phyloP scores from a whole-genome alignment of 371 early-diverging fungal genomes.

The Rhizomucor pusillus region DNA sequence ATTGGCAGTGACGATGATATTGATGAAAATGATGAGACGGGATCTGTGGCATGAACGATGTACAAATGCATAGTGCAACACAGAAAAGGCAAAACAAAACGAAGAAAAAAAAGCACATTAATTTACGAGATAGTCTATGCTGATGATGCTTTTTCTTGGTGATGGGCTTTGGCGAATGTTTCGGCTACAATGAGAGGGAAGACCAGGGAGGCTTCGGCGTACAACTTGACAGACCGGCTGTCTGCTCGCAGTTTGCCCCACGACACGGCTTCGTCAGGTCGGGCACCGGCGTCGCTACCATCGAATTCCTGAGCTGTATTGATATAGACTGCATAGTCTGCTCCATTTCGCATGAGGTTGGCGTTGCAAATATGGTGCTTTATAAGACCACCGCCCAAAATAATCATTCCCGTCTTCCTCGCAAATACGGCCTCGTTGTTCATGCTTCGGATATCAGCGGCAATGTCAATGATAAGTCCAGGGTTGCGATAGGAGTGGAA shows the following conservation, averaged over 20 bases:
- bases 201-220: constrained; percentile 95
- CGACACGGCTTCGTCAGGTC: constrained; percentile 98
- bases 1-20: constrained; percentile 8
- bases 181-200: constrained; percentile 96
- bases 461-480: constrained; percentile 95
- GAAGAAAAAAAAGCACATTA: too few relatives aligned
- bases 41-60: neutral
- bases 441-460: constrained; percentile 91
- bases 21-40: constrained; percentile 7
- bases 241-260: constrained; percentile 98
- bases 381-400: constrained; percentile 98
- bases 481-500: constrained; percentile 96
- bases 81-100: too few relatives aligned
- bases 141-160: constrained; percentile 12
- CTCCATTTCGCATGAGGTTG: constrained; percentile 99
- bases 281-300: constrained; percentile 99
- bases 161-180: constrained; percentile 79
- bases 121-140: neutral
- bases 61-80: neutral
- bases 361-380: constrained; percentile 99
- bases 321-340: constrained; percentile 98
- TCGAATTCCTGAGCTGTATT: constrained; percentile 99
- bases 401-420: constrained; percentile 96
- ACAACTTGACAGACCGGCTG: constrained; percentile 89
- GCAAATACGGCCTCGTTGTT: constrained; percentile 95